Evolutionary conservation across 1,284 basidiomycete species (phyloP).

Genomic region (Apiotrichum siamense): DNA sequence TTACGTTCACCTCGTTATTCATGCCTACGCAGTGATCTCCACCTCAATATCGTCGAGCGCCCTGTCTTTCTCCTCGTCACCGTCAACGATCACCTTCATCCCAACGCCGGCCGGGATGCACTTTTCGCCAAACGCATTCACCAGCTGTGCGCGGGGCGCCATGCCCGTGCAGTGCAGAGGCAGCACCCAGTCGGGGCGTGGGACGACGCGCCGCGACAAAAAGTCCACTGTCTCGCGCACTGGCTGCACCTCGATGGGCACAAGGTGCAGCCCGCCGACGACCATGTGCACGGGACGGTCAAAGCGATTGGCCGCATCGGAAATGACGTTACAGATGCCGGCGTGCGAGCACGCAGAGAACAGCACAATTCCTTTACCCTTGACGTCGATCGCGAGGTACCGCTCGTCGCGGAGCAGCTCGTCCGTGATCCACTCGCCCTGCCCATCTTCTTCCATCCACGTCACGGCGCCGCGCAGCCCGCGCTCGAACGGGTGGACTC

Average conservation of each 20-base stretch:
- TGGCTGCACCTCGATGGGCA: conserved; percentile 57
- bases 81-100: conserved; percentile 53
- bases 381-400: conserved; percentile 67
- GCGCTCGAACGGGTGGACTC: conserved; percentile 60
- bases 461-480: conserved; percentile 63
- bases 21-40: not conserved
- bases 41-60: conserved; percentile 12
- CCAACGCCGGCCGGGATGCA: conserved; percentile 66
- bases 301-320: conserved; percentile 59
- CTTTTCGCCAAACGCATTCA: conserved; percentile 61
- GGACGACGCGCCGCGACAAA: conserved; percentile 56
- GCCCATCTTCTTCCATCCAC: conserved; percentile 51
- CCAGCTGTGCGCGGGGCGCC: conserved; percentile 61
- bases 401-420: conserved; percentile 74
- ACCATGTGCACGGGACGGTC: conserved; percentile 71
- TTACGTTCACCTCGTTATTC: too few relatives aligned
- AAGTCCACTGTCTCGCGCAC: conserved; percentile 66
- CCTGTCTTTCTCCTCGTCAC: conserved; percentile 33
- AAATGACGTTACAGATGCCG: conserved; percentile 73
- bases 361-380: conserved; percentile 68
- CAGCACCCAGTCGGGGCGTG: conserved; percentile 62
- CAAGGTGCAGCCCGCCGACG: conserved; percentile 72
- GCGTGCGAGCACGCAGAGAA: conserved; percentile 82
- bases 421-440: conserved; percentile 56
- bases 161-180: conserved; percentile 81